These are phyloP conservation scores for Pythium biforme DNA, from an alignment of 352 stramenopile species.

Conservation along the genomic window DNA sequence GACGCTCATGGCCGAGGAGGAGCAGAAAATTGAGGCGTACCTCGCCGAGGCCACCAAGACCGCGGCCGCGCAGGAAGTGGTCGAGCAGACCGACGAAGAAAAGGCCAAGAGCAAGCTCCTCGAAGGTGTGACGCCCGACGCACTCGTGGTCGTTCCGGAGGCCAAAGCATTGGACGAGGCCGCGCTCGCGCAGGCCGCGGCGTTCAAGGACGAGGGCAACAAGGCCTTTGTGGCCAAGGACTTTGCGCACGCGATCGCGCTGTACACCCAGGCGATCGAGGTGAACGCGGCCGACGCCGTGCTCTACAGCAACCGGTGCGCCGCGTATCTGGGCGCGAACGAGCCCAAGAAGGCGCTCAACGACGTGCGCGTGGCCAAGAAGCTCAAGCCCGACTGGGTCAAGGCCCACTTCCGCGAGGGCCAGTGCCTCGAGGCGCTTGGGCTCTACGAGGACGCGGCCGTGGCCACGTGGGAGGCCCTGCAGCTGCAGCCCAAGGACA, in stretches of 20 bases:
- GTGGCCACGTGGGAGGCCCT: constrained; percentile 74
- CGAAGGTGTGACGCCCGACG: constrained; percentile 39
- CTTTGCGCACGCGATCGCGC: constrained; percentile 42
- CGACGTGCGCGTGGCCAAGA: constrained; percentile 77
- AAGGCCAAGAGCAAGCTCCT: constrained; percentile 36
- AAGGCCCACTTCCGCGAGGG: constrained; percentile 85
- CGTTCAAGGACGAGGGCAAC: constrained; percentile 72
- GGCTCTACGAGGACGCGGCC: constrained; percentile 72
- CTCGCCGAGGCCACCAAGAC: constrained; percentile 48
- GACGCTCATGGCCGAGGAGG: constrained; percentile 58
- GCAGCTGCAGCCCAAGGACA: constrained; percentile 69
- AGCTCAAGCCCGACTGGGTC: constrained; percentile 79
- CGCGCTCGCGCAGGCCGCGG: constrained; percentile 37
- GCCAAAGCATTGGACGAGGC: constrained; percentile 39
- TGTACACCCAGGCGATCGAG: constrained; percentile 66
- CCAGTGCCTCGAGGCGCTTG: constrained; percentile 75
- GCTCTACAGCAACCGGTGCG: constrained; percentile 85
- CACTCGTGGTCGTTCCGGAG: constrained; percentile 49
- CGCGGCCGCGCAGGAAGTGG: constrained; percentile 33
- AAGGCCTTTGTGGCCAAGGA: constrained; percentile 68
- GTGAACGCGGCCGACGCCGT: constrained; percentile 56
- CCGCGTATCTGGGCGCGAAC: constrained; percentile 52
- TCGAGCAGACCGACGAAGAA: constrained; percentile 44
- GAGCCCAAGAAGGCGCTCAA: constrained; percentile 68
- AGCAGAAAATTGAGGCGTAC: constrained; percentile 58